These are phyloP conservation scores for Mollisia scopiformis DNA, from an alignment of 2,329 filamentous ascomycete genomes.

Conservation along the genomic window DNA sequence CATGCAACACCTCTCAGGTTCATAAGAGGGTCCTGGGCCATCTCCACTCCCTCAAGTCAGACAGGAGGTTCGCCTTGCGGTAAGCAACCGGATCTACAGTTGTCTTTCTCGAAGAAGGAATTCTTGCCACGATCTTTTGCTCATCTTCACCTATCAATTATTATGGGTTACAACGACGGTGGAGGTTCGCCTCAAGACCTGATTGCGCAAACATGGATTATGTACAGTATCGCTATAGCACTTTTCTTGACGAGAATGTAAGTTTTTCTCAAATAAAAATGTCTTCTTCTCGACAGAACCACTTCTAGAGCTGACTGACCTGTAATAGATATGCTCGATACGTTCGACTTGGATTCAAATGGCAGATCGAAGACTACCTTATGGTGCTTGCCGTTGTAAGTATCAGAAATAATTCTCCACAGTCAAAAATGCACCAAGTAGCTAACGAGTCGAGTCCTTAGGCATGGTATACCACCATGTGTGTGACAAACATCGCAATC, in stretches of 20 bases:
- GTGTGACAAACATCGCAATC: conserved; percentile 43
- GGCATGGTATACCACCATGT: conserved; percentile 42
- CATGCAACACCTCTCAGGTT: no score
- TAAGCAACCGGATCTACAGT: no score
- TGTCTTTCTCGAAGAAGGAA: no score
- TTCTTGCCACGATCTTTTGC: no score
- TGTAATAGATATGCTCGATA: conserved; percentile 8
- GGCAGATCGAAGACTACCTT: conserved; percentile 14
- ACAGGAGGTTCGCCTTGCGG: no score
- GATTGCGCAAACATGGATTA: conserved; percentile 11
- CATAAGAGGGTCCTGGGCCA: no score
- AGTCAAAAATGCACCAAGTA: not conserved
- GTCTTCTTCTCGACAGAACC: not conserved
- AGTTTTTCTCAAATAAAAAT: not conserved
- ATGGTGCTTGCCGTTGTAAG: conserved; percentile 16
- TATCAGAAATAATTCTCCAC: not conserved
- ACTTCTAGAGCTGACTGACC: not conserved
- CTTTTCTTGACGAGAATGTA: conserved; percentile 6
- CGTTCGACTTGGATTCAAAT: conserved; percentile 12
- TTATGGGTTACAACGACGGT: conserved; percentile 7
- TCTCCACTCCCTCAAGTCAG: no score
- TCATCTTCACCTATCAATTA: not conserved
- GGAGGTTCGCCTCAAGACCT: conserved; percentile 11
- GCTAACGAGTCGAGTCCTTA: conserved; percentile 11
- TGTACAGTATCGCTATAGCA: conserved; percentile 9